phyloP scores from a whole-genome alignment of 2,329 filamentous ascomycete species.

The Trichoderma semiorbis region DNA sequence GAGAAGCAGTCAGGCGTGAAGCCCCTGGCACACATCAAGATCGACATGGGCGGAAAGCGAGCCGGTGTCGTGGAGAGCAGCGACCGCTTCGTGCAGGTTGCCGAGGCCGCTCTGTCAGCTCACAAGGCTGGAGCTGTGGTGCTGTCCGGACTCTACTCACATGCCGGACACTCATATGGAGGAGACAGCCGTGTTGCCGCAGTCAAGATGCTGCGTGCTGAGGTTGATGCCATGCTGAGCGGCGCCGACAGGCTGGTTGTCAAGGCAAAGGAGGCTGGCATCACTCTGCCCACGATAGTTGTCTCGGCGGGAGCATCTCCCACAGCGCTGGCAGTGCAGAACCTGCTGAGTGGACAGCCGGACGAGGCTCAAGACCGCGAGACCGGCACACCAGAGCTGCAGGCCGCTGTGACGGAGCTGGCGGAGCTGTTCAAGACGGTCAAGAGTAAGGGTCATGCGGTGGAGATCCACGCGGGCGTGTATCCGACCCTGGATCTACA shows the following conservation, averaged over 20 bases:
- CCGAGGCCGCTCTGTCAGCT: slow-evolving; percentile 35
- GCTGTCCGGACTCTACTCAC: slow-evolving; percentile 67
- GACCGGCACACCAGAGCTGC: slow-evolving; percentile 20
- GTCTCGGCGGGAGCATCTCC: slow-evolving; percentile 76
- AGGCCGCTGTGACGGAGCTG: slow-evolving; percentile 22
- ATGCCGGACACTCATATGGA: slow-evolving; percentile 69
- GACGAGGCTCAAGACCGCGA: slow-evolving; percentile 13
- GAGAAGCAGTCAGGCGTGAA: slow-evolving; percentile 41
- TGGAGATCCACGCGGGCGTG: slow-evolving; percentile 74
- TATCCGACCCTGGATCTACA: slow-evolving; percentile 76
- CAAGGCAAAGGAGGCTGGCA: slow-evolving; percentile 21
- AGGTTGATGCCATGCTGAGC: slow-evolving; percentile 29
- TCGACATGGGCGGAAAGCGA: slow-evolving; percentile 70
- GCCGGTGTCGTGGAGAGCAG: slow-evolving; percentile 59
- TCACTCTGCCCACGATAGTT: slow-evolving; percentile 23
- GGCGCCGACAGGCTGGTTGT: slow-evolving; percentile 24
- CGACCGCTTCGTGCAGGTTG: slow-evolving; percentile 46
- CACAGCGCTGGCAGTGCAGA: slow-evolving; percentile 47
- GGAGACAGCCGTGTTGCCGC: slow-evolving; percentile 32
- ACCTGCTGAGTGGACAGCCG: slow-evolving; percentile 20
- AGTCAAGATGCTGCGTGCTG: slow-evolving; percentile 29
- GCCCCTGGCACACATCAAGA: slow-evolving; percentile 64
- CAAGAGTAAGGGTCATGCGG: slow-evolving; percentile 38
- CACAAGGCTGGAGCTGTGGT: slow-evolving; percentile 29
- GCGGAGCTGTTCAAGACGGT: slow-evolving; percentile 26